phyloP scores from a whole-genome alignment of 495 filamentous ascomycete genomes.

The Evernia prunastri region DNA sequence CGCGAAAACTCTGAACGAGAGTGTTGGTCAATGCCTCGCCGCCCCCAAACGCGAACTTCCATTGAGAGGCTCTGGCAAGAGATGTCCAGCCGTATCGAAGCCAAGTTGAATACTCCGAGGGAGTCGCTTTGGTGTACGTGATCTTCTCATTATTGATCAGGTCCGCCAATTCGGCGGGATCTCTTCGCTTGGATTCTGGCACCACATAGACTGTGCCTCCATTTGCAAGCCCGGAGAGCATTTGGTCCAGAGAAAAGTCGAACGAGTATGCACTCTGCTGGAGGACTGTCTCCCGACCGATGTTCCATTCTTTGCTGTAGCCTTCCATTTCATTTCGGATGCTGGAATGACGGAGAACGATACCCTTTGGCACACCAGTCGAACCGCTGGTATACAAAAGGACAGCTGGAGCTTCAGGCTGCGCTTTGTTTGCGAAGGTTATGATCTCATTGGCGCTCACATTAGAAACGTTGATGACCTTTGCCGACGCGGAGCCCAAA shows the following conservation, averaged over 20 bases:
- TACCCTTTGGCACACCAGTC: conserved; percentile 36
- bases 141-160: conserved; percentile 33
- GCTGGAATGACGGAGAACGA: conserved; percentile 32
- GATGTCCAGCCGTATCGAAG: conserved; percentile 27
- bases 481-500: no score
- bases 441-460: background rate
- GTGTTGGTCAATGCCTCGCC: conserved; percentile 27
- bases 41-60: conserved; percentile 28
- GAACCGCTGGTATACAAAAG: conserved; percentile 43
- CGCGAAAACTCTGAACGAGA: conserved; percentile 14
- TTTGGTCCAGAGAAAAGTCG: conserved; percentile 36
- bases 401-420: conserved; percentile 25
- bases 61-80: conserved; percentile 13
- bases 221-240: conserved; percentile 29
- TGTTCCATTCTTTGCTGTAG: conserved; percentile 19
- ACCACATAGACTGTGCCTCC: conserved; percentile 32
- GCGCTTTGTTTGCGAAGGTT: conserved; percentile 2
- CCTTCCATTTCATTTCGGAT: conserved; percentile 32
- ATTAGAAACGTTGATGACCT: conserved; percentile 21
- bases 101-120: conserved; percentile 38
- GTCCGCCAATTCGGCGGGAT: conserved; percentile 31
- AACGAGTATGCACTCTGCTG: conserved; percentile 42
- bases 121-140: conserved; percentile 37
- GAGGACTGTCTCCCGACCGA: conserved; percentile 32
- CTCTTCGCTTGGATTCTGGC: conserved; percentile 27